Evolutionary conservation across 2,329 filamentous ascomycete genomes (phyloP).

Genomic region (Diaporthe velutina): DNA sequence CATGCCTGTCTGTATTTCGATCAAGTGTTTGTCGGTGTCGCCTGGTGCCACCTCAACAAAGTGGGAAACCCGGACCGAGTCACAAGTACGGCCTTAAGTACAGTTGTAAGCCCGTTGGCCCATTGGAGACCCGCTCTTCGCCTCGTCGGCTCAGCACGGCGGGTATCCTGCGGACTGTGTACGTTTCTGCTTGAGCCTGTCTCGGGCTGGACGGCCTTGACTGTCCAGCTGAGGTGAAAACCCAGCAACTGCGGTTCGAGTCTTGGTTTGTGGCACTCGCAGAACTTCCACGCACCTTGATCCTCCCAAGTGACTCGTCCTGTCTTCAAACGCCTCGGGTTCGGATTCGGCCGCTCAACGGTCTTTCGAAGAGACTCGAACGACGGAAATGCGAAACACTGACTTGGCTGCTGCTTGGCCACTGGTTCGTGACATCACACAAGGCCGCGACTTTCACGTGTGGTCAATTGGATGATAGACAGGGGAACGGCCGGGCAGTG

Average conservation of each 20-base stretch:
- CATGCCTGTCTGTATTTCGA: constrained; percentile 7
- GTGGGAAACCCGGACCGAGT: neutral
- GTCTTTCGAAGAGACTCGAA: constrained; percentile 25
- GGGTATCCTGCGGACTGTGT: constrained; percentile 23
- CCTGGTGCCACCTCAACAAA: constrained; percentile 27
- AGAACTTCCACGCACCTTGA: neutral
- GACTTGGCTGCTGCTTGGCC: constrained; percentile 1
- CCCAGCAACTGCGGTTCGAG: constrained; percentile 1
- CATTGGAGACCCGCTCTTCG: constrained; percentile 25
- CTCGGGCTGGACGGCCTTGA: constrained; percentile 31
- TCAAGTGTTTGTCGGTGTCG: constrained; percentile 33
- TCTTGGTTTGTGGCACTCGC: constrained; percentile 30
- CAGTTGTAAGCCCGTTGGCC: neutral
- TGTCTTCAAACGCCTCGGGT: constrained; percentile 1
- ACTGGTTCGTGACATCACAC: constrained; percentile 25
- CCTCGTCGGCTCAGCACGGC: constrained; percentile 26
- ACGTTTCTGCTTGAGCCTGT: constrained; percentile 40
- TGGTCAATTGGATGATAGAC: constrained; percentile 25
- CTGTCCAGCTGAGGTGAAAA: constrained; percentile 20
- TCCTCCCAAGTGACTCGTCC: constrained; percentile 14
- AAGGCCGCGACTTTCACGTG: constrained; percentile 28
- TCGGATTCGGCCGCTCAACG: neutral
- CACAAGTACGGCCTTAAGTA: constrained; percentile 37
- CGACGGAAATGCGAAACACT: neutral
- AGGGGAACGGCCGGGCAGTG: neutral